Conservation (phyloP, 148 eudicot species). For the Diospyros kaki region DNA sequence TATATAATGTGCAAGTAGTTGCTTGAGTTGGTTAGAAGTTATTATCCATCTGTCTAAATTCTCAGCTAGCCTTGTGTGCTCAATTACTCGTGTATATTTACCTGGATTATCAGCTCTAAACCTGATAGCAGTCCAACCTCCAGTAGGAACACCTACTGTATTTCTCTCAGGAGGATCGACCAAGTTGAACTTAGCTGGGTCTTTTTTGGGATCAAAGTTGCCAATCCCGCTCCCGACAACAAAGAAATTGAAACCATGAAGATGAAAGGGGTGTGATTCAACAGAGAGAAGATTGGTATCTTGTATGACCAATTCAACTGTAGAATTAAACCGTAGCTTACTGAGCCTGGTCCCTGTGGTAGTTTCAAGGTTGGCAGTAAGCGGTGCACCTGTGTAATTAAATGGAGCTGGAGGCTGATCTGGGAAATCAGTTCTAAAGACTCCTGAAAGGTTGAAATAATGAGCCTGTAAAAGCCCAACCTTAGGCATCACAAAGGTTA, state of each 20-base stretch:
- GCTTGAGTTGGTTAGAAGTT: no score
- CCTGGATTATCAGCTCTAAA: conserved; percentile 69
- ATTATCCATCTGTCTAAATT: background rate
- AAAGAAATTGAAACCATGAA: conserved; percentile 60
- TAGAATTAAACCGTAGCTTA: conserved; percentile 43
- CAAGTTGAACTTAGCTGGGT: conserved; percentile 46
- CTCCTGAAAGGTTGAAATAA: conserved; percentile 30
- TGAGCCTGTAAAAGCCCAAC: conserved; percentile 51
- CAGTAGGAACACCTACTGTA: conserved; percentile 58
- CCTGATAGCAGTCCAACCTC: conserved; percentile 61
- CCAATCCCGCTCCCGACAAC: conserved; percentile 54
- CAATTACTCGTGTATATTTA: conserved; percentile 13
- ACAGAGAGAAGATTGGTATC: conserved; percentile 54
- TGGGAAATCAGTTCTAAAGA: conserved; percentile 41
- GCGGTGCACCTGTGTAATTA: conserved; percentile 51
- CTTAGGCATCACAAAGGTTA: conserved; percentile 55
- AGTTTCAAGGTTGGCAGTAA: conserved; percentile 44
- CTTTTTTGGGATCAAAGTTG: conserved; percentile 44
- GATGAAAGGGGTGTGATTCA: conserved; percentile 66
- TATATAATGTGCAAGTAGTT: no score
- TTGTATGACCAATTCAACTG: conserved; percentile 50
- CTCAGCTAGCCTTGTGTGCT: background rate
- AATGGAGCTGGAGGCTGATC: conserved; percentile 37
- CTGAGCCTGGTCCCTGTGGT: conserved; percentile 35
- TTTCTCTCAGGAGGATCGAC: conserved; percentile 66